Evolutionary conservation across 2,329 filamentous ascomycete genomes (phyloP), one percentile per base, ranked within the genome.

Genomic region (Fusarium siculi): DNA sequence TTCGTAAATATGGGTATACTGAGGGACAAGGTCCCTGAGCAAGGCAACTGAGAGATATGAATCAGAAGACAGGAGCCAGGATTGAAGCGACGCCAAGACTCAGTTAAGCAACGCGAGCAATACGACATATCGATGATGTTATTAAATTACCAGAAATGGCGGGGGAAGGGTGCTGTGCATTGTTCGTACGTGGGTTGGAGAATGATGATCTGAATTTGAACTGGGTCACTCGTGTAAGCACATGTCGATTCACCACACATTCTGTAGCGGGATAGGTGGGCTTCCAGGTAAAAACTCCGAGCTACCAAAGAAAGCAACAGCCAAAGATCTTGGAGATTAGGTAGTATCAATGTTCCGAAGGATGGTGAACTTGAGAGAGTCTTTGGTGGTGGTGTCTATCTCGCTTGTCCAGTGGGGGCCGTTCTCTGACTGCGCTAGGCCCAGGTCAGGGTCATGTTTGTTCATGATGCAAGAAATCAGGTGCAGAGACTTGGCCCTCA

Each of bases 381-480:
- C 50, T 37, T 37, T 52, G 32, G 32, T 32, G 25, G 37, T 61
- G 43, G 39, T 60, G 36, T 42, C 44, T 61, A 42, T 53, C 42
- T 67, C 36, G 55, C 37, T 50, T 68, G 36, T 37, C 30, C 18
- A 62, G 50, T 56, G 42, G 64, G 39, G 44, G 43, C 44, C 39
- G 32, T 53, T 39, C 21, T 44, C 15, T 28, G 42, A 28, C 44
- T 28, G 44, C 32, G 32, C 30, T 12, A 4, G 28, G 43, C 18
- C 25, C 44, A 47, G 25, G 25, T 14, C 37, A 47, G 47, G 44
- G 49, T 40, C 32, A 37, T 64, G 23, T 32, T 68, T 68, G 39
- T 53, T 59, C 39, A 42, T 44, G 65, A 68, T 63, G 65, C 63
- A 49, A 54, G 65, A 37, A 68, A 69, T 56, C 66, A 69, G 46